phyloP scores from a whole-genome alignment of 768 basidiomycete species.

The Boletus subparvulus region DNA sequence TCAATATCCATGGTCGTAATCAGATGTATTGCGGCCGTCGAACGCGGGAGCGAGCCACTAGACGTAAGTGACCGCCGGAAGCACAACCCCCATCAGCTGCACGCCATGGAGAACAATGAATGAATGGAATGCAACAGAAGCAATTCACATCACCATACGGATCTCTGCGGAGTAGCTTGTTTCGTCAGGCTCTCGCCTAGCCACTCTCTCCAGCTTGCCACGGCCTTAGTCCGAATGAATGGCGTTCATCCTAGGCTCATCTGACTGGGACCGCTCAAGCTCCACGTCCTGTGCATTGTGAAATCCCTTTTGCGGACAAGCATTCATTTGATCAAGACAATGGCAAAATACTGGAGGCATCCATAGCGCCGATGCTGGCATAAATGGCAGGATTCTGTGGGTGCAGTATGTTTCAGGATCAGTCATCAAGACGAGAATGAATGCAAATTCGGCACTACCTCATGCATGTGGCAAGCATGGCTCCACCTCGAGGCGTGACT shows the following conservation, averaged over 20 bases:
- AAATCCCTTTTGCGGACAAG: conserved; percentile 12
- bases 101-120: conserved; percentile 23
- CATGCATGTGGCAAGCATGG: conserved; percentile 35
- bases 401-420: conserved; percentile 17
- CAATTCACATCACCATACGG: conserved; percentile 13
- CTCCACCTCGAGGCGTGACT: conserved; percentile 37
- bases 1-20: conserved; percentile 21
- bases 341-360: conserved; percentile 15
- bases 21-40: conserved; percentile 16
- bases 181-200: conserved; percentile 11
- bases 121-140: conserved; percentile 21
- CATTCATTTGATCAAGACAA: conserved; percentile 19
- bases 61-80: conserved; percentile 33
- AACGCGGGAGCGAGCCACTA: conserved; percentile 33
- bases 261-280: conserved; percentile 25
- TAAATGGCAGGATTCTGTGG: conserved; percentile 25
- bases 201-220: conserved; percentile 11
- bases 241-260: conserved; percentile 17
- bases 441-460: conserved; percentile 30
- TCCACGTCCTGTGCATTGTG: conserved; percentile 32
- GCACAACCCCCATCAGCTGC: conserved; percentile 24
- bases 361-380: conserved; percentile 23
- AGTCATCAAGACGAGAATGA: conserved; percentile 28
- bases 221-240: conserved; percentile 18
- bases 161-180: conserved; percentile 17